These are phyloP conservation scores for Maudiozyma bulderi DNA, from an alignment of 805 yeast genomes.

Conservation along the genomic window DNA sequence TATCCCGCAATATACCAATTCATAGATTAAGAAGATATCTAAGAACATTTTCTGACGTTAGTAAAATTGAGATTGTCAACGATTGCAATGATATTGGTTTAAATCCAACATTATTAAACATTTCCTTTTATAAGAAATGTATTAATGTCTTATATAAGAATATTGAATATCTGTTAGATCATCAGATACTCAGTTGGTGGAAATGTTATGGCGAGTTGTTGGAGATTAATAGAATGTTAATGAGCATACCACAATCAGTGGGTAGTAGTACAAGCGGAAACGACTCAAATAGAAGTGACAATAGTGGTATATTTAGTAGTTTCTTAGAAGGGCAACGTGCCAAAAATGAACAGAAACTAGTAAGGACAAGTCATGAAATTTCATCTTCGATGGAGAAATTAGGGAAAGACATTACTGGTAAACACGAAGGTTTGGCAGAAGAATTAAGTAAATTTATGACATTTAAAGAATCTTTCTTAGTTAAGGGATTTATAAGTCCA, in stretches of 20 bases:
- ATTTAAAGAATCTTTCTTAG: conserved; percentile 37
- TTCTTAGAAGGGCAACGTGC: conserved; percentile 46
- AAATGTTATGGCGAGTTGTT: conserved; percentile 34
- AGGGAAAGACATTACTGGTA: conserved; percentile 38
- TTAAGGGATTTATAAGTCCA: conserved; percentile 7
- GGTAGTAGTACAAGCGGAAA: no score
- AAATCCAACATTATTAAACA: not conserved
- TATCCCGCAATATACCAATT: conserved; percentile 1
- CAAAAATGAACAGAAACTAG: conserved; percentile 36
- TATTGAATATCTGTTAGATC: conserved; percentile 27
- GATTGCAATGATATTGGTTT: conserved; percentile 1
- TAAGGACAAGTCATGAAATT: conserved; percentile 33
- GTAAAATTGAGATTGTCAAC: not conserved
- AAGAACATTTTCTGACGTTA: not conserved
- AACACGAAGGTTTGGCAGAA: conserved; percentile 56
- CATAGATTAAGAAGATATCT: not conserved
- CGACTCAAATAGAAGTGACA: not conserved
- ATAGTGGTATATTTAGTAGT: conserved; percentile 20
- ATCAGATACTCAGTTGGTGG: conserved; percentile 38
- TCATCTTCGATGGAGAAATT: conserved; percentile 35
- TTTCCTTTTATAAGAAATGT: conserved; percentile 14
- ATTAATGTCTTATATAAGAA: conserved; percentile 19
- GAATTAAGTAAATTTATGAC: conserved; percentile 51
- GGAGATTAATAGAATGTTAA: conserved; percentile 27
- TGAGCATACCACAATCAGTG: conserved; percentile 6